Base-by-base conservation (phyloP, 2,329 filamentous ascomycete species). In the Exophiala viscosa region DNA sequence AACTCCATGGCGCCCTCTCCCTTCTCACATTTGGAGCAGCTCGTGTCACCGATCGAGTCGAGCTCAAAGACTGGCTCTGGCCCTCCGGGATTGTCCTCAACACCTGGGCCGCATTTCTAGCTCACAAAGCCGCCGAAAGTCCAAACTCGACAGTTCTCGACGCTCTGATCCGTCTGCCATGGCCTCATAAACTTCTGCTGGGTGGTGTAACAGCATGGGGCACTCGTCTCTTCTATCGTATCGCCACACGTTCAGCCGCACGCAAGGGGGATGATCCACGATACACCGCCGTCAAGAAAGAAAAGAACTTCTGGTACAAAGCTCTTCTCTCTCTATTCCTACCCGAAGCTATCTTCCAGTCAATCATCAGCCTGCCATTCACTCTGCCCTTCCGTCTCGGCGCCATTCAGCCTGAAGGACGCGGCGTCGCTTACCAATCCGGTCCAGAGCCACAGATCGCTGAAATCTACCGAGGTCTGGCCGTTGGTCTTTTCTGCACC, bases 131-230 rank as follows among this genome's bases (percentile, higher is more conserved):
- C 14, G 11, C 34, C 34, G 34, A 36, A 10, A 36, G 11, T 36
- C 34, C 34, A 5, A 36, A 36, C 10, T 36, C 34, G 11, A 13
- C 34, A 36, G 34, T 36, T 15, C 11, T 15, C 34, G 34, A 80
- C 76, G 71, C 66, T 81, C 5, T 83, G 80, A 80, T 78, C 80
- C 1, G 67, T 72, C 3, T 77, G 71, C 2, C 78, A 78, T 60
- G 74, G 83, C 8, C 65, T 72, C 51, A 83, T 82, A 77, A 77
- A 48, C 68, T 83, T 1, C 70, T 85, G 0, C 71, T 85, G 1
- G 71, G 73, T 0, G 78, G 77, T 5, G 78, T 84, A 4, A 81
- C 79, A 1, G 67, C 77, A 2, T 84, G 81, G 82, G 81, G 80
- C 3, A 68, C 71, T 0, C 72, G 81, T 1, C 71, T 84, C 4